These are phyloP conservation scores for Mycena capillaripes DNA, from an alignment of 768 basidiomycete genomes.

Conservation along the genomic window DNA sequence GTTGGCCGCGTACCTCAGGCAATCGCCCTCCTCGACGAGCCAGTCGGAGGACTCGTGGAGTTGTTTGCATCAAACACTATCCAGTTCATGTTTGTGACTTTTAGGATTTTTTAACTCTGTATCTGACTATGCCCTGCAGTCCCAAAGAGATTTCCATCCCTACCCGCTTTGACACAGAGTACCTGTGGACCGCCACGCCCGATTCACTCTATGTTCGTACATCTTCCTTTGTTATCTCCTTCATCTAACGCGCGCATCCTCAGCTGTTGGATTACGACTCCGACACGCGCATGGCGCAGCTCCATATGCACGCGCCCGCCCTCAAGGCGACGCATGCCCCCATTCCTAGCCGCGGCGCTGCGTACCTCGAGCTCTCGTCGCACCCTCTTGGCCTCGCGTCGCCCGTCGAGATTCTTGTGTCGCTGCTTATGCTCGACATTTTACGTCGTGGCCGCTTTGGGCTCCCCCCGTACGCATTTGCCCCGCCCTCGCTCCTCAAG, in stretches of 20 bases:
- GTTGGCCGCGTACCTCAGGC: constrained; percentile 64
- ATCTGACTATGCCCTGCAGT: constrained; percentile 46
- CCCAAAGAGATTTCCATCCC: constrained; percentile 72
- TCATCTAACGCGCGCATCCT: constrained; percentile 17
- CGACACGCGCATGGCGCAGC: constrained; percentile 56
- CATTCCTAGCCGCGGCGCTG: constrained; percentile 21
- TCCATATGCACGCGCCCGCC: constrained; percentile 52
- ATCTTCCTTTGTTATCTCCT: not conserved
- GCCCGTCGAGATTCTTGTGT: constrained; percentile 49
- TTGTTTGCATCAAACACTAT: constrained; percentile 70
- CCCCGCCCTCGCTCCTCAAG: constrained; percentile 41
- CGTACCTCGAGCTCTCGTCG: constrained; percentile 25
- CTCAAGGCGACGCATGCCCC: constrained; percentile 60
- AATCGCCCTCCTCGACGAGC: constrained; percentile 65
- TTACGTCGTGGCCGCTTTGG: constrained; percentile 71
- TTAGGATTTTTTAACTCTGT: not conserved
- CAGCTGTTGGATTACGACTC: constrained; percentile 70
- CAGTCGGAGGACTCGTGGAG: constrained; percentile 64
- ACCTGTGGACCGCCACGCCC: constrained; percentile 70
- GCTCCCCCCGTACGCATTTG: constrained; percentile 62
- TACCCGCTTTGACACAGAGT: constrained; percentile 74
- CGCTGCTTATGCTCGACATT: constrained; percentile 76
- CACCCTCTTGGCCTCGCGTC: constrained; percentile 29
- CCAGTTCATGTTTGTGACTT: constrained; percentile 62
- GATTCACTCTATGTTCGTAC: constrained; percentile 64